Evolutionary conservation across 192 early-diverging fungal species (phyloP), one percentile per base, ranked within the genome.

Genomic region (Mortierella antarctica): DNA sequence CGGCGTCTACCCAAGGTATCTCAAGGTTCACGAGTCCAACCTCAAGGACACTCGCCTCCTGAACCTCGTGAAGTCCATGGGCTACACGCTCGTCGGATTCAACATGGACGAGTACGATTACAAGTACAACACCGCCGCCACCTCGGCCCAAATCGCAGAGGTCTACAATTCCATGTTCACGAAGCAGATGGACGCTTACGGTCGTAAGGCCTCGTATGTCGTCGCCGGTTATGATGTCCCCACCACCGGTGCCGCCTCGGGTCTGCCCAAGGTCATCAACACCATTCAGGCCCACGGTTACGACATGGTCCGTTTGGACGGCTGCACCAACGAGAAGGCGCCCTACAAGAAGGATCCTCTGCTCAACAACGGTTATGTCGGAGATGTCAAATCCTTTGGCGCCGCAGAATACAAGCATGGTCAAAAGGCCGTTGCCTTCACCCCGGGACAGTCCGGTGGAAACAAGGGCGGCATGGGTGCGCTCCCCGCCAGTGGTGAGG

Each of bases 221-320:
- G 74, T 83, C 11, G 74, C 85, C 5, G 84, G 85, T 20, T 85
- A 87, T 59, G 86, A 87, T 76, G 85, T 87, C 49, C 86, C 86
- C 39, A 68, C 78, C n/a, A 87, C 84, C 15, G 86, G 86, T 6
- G 82, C 84, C 9, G 82, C 77, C 15, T 71, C 82, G 11, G 86
- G 74, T 7, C 61, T 87, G 31, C 78, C 83, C 20, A 82, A 85
- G 74, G 75, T 85, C 21, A 53, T 87, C 44, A 82, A 77, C 21
- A 67, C 75, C 11, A 87, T 87, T 42, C 49, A 80, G 42, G 69
- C 85, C 1, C 53, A 82, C 31, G 84, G 86, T 8, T 87, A 87
- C 47, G 85, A 83, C 51, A 87, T 87, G 86, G 86, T 87, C 9
- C 74, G 86, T 23, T 49, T 87, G 50, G 86, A 87, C 62, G 86